A percentile compares a stretch with the other conserved stretches of the same genome.
These are phyloP conservation scores for Fonsecaea monophora DNA, from an alignment of 2,329 filamentous ascomycete species.

Conservation along the genomic window DNA sequence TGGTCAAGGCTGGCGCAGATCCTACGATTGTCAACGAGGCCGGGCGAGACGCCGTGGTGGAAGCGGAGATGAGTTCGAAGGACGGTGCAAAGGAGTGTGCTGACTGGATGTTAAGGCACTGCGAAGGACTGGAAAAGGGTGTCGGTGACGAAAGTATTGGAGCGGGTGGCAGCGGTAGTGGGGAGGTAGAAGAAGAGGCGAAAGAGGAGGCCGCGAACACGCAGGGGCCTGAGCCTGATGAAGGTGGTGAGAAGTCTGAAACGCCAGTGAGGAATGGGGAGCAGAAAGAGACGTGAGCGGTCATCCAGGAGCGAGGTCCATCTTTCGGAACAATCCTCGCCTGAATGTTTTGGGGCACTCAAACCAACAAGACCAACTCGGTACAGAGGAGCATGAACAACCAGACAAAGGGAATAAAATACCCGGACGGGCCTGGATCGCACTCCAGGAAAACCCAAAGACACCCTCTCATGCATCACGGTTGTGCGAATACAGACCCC, in stretches of 20 bases:
- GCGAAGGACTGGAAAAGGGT: conserved; percentile 36
- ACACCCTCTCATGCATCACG: conserved; percentile 3
- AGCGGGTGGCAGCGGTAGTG: not conserved
- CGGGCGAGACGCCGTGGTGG: conserved; percentile 79
- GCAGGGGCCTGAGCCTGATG: conserved; percentile 5
- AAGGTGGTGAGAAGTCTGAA: not conserved
- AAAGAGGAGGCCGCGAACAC: conserved; percentile 16
- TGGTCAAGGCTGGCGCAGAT: conserved; percentile 78
- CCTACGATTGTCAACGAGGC: conserved; percentile 80
- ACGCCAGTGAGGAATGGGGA: not conserved
- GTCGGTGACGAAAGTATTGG: conserved; percentile 21
- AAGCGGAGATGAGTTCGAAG: conserved; percentile 64
- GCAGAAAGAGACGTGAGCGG: conserved; percentile 15
- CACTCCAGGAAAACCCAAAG: not conserved
- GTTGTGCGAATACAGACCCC: not conserved
- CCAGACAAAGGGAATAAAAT: not conserved
- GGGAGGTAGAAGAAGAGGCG: not conserved
- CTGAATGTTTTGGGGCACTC: not conserved
- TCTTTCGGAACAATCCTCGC: not conserved
- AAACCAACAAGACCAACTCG: not conserved
- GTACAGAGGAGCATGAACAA: not conserved
- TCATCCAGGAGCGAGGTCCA: not conserved
- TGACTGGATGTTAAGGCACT: conserved; percentile 41
- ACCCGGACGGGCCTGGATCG: not conserved
- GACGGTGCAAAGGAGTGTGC: conserved; percentile 37